Conservation (phyloP, 805 yeast species). For the Maudiozyma saulgeensis region DNA sequence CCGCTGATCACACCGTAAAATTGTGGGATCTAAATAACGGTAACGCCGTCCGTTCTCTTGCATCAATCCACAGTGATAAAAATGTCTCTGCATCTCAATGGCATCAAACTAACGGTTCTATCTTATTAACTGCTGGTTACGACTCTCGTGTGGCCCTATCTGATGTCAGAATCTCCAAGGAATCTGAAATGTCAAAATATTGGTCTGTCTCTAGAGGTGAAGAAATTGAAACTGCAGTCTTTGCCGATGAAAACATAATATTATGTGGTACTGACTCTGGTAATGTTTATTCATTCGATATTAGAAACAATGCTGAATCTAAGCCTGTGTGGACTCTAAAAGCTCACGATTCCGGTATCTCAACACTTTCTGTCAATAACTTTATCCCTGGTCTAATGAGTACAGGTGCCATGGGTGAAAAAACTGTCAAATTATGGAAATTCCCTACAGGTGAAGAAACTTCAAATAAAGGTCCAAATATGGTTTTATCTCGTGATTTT, state of each 20-base stretch:
- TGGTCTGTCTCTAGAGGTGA: constrained; percentile 59
- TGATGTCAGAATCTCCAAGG: constrained; percentile 73
- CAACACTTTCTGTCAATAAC: constrained; percentile 63
- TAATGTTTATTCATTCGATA: constrained; percentile 79
- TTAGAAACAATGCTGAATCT: constrained; percentile 45
- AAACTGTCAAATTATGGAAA: constrained; percentile 81
- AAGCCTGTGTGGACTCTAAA: constrained; percentile 89
- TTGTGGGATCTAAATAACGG: constrained; percentile 84
- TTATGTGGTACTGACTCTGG: constrained; percentile 91
- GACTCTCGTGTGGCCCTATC: constrained; percentile 74
- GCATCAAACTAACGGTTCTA: constrained; percentile 61
- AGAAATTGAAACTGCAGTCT: constrained; percentile 75
- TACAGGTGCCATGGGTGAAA: constrained; percentile 89
- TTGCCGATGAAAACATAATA: constrained; percentile 54
- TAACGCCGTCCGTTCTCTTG: constrained; percentile 67
- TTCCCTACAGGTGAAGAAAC: constrained; percentile 36
- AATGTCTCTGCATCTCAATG: constrained; percentile 81
- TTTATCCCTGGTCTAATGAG: constrained; percentile 64
- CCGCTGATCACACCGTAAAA: constrained; percentile 91
- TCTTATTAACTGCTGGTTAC: constrained; percentile 85
- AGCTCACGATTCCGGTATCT: constrained; percentile 93
- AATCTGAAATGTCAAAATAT: constrained; percentile 46
- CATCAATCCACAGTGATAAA: constrained; percentile 59
- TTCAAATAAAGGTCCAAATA: constrained; percentile 48
- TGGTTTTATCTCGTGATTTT: constrained; percentile 85